Base-by-base conservation (phyloP, 2,329 filamentous ascomycete species). In the Penicillium sp. region DNA sequence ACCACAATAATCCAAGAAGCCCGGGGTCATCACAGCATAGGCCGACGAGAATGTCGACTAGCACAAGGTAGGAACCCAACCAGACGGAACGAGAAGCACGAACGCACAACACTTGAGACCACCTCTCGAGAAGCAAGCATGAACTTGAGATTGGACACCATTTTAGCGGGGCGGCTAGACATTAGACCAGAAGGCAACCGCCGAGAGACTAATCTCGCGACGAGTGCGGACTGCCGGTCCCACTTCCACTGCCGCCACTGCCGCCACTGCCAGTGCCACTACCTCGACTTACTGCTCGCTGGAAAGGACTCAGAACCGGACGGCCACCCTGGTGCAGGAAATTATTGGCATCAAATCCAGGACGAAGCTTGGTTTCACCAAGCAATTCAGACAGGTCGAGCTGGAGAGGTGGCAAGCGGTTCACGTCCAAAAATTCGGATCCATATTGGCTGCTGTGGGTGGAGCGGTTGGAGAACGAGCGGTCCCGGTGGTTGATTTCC, bases 241-340 rank as follows among this genome's bases (percentile, higher is more conserved):
- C 72, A 61, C 74, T 76, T 38, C 70, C 63, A 57, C 63, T 71
- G 47, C 70, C 71, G 50, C 68, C 72, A 48, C 70, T 66, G 64
- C 76, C 67, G 64, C 76, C 67, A 65, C 78, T 74, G 58, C 77
- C 70, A 68, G 68, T 67, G 43, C 78, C 78, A 59, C 79, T 81
- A 46, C 75, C 77, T 56, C 78, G 76, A 65, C 78, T 81, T 46
- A 73, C 77, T 34, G 67, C 69, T 61, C 72, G 67, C 32, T 69
- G 69, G 47, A 74, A 75, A 41, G 74, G 70, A 38, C 71, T 76
- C 47, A 72, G 61, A 48, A 66, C 67, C 16, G 68, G 69, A 53
- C 68, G 70, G 43, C 67, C 64, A 59, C 71, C 74, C 3, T 73
- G 71, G 51, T 73, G 71, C 13, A 70, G 63, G 47, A 64, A 65